These are phyloP conservation scores for Candida ipomoeae DNA, from an alignment of 805 yeast genomes.

Conservation along the genomic window DNA sequence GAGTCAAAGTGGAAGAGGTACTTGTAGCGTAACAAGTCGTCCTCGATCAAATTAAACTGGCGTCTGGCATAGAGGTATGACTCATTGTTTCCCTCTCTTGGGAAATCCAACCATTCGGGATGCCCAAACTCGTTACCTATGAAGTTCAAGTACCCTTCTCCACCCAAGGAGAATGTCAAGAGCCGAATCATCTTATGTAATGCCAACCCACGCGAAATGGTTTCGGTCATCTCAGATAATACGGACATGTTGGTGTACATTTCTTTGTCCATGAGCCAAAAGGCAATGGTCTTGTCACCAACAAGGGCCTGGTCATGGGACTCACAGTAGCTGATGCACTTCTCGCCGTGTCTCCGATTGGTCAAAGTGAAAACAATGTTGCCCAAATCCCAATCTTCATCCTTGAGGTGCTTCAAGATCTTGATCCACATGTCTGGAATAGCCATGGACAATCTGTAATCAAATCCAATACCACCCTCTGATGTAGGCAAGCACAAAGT, in stretches of 20 bases:
- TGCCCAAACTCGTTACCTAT: constrained; percentile 99
- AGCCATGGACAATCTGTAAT: constrained; percentile 94
- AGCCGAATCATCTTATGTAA: constrained; percentile 88
- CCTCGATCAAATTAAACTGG: constrained; percentile 84
- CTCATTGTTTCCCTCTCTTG: constrained; percentile 81
- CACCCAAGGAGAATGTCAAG: constrained; percentile 86
- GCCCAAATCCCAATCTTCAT: constrained; percentile 91
- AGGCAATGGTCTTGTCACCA: constrained; percentile 94
- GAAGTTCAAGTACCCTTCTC: constrained; percentile 92
- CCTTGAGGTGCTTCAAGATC: constrained; percentile 72
- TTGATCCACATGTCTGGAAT: constrained; percentile 99
- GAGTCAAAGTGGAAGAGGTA: constrained; percentile 77
- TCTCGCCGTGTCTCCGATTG: constrained; percentile 83
- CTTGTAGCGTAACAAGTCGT: constrained; percentile 73
- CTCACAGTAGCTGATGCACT: constrained; percentile 88
- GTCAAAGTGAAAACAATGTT: constrained; percentile 75
- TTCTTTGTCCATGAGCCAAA: constrained; percentile 98
- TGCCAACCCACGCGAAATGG: constrained; percentile 84
- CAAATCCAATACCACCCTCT: constrained; percentile 89
- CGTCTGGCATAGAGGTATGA: constrained; percentile 93
- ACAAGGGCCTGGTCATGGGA: constrained; percentile 97
- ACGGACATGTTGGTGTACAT: constrained; percentile 95
- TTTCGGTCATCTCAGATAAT: constrained; percentile 65
- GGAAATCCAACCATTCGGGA: constrained; percentile 98
- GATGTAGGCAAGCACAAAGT: constrained; percentile 74